These are phyloP conservation scores for Trichoderma polysporum DNA, from an alignment of 2,329 filamentous ascomycete genomes.

Conservation along the genomic window DNA sequence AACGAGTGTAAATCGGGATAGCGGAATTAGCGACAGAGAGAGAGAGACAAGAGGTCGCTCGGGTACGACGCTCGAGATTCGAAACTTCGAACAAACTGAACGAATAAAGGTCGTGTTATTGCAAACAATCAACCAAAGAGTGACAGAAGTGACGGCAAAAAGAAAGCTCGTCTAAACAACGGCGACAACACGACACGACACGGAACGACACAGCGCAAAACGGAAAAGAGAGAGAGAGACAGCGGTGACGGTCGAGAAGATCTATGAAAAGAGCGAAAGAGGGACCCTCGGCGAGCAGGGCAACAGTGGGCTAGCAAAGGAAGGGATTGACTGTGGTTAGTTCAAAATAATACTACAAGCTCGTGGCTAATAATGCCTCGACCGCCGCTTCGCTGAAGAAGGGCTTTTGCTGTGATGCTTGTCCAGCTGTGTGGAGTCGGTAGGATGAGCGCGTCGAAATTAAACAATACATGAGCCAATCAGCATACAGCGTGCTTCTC, in stretches of 20 bases:
- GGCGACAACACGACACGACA: constrained; percentile 16
- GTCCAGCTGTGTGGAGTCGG: constrained; percentile 16
- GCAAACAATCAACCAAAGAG: constrained; percentile 15
- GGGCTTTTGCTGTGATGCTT: constrained; percentile 8
- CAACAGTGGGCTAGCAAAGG: constrained; percentile 15
- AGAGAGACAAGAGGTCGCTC: constrained; percentile 4
- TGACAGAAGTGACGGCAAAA: constrained; percentile 6
- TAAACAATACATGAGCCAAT: constrained; percentile 32
- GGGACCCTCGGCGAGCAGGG: constrained; percentile 13
- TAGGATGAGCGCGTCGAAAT: constrained; percentile 24
- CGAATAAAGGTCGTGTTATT: constrained; percentile 11
- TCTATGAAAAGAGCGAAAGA: constrained; percentile 20
- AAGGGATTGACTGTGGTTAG: constrained; percentile 20
- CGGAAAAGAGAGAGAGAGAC: constrained; percentile 19
- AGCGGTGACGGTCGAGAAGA: constrained; percentile 13
- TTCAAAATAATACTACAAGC: neutral
- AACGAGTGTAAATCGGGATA: constrained; percentile 16
- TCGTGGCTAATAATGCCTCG: constrained; percentile 18
- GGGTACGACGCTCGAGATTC: constrained; percentile 2
- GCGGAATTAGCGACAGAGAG: neutral
- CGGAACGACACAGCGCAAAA: constrained; percentile 13
- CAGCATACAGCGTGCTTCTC: constrained; percentile 26
- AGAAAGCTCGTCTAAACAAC: constrained; percentile 7
- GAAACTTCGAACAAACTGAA: neutral
- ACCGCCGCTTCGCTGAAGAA: constrained; percentile 19